phyloP scores from a whole-genome alignment of 1,284 basidiomycete species.

The Sanghuangporus baumii region DNA sequence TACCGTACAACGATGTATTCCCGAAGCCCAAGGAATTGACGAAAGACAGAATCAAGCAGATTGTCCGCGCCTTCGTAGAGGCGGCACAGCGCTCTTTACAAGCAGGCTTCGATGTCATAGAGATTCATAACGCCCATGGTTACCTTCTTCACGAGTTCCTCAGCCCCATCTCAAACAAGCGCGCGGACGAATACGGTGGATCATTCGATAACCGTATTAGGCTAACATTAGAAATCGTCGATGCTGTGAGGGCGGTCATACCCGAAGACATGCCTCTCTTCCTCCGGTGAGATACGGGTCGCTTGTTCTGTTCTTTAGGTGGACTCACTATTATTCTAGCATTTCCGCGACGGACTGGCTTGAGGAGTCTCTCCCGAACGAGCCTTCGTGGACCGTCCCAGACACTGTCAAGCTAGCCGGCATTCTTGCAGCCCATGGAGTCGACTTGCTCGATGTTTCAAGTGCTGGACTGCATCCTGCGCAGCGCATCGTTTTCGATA shows the following conservation, averaged over 20 bases:
- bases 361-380: constrained; percentile 39
- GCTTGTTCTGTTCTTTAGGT: constrained; percentile 24
- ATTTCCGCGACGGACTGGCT: constrained; percentile 55
- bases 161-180: constrained; percentile 44
- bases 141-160: constrained; percentile 36
- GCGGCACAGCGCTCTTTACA: constrained; percentile 39
- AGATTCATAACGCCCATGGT: constrained; percentile 51
- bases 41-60: constrained; percentile 37
- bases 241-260: constrained; percentile 35
- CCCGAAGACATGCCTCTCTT: constrained; percentile 41
- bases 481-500: constrained; percentile 34
- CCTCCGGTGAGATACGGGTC: constrained; percentile 38
- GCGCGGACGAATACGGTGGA: constrained; percentile 52
- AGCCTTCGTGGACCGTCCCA: constrained; percentile 47
- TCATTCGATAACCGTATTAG: constrained; percentile 49
- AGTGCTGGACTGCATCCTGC: constrained; percentile 43
- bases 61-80: constrained; percentile 43
- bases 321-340: constrained; percentile 30
- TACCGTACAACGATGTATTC: constrained; percentile 45
- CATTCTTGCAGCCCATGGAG: constrained; percentile 43
- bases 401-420: constrained; percentile 46
- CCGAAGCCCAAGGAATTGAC: constrained; percentile 50
- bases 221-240: constrained; percentile 41
- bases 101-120: constrained; percentile 47
- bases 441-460: constrained; percentile 57